Conservation (phyloP, 805 yeast genomes). For the Lachancea kluyveri region DNA sequence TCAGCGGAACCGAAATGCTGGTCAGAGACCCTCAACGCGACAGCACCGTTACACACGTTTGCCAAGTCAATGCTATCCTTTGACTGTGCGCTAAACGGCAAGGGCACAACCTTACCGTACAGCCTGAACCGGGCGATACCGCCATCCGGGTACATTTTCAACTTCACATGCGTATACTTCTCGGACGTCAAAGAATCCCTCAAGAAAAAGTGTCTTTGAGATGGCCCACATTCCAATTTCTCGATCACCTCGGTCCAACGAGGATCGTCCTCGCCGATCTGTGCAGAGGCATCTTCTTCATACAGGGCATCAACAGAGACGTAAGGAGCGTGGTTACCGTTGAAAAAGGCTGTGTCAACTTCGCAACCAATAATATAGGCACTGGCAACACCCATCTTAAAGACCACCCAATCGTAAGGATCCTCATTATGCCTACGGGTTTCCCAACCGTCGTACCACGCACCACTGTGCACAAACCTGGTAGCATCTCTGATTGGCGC, state of each 20-base stretch:
- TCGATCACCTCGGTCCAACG: slow-evolving; percentile 70
- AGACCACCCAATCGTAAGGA: slow-evolving; percentile 81
- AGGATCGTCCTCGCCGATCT: slow-evolving; percentile 26
- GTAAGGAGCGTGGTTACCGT: slow-evolving; percentile 91
- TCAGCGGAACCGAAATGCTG: slow-evolving; percentile 94
- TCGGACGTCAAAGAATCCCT: slow-evolving; percentile 51
- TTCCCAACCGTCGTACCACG: slow-evolving; percentile 99
- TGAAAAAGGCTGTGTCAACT: slow-evolving; percentile 88
- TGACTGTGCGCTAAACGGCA: no score
- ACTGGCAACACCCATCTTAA: slow-evolving; percentile 71
- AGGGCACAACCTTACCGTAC: slow-evolving; percentile 77
- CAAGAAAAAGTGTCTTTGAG: slow-evolving; percentile 76
- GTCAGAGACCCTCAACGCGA: slow-evolving; percentile 75
- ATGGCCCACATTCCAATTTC: slow-evolving; percentile 80
- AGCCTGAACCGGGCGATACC: slow-evolving; percentile 93
- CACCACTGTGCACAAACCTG: slow-evolving; percentile 76
- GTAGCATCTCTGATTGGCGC: slow-evolving; percentile 80
- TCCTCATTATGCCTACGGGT: slow-evolving; percentile 87
- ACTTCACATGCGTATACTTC: slow-evolving; percentile 70
- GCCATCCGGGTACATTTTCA: slow-evolving; percentile 96
- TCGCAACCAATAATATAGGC: slow-evolving; percentile 81
- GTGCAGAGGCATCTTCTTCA: slow-evolving; percentile 27
- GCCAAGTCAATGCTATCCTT: slow-evolving; percentile 67
- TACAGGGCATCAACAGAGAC: slow-evolving; percentile 75
- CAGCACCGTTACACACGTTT: slow-evolving; percentile 80